These are phyloP conservation scores for Volutella citrinella DNA, from an alignment of 2,329 filamentous ascomycete species.

Conservation along the genomic window DNA sequence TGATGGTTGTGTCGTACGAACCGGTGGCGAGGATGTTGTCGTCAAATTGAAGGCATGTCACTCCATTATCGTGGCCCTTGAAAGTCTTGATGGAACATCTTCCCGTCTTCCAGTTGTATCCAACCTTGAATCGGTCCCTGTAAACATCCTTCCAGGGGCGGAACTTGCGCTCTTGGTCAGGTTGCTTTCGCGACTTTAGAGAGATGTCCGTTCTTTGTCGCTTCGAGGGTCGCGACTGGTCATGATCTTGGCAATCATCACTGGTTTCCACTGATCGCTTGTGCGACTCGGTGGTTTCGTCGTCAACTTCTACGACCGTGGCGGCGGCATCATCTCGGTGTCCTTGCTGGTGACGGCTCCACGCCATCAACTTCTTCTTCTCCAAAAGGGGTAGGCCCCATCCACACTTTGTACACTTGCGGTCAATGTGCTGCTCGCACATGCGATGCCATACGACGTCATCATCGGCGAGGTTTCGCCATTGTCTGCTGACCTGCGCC, in stretches of 20 bases:
- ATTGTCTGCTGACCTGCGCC: constrained; percentile 85
- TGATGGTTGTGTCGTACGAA: constrained; percentile 92
- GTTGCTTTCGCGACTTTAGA: constrained; percentile 29
- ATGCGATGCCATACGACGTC: constrained; percentile 96
- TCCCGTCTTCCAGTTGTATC: constrained; percentile 96
- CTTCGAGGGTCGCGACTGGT: constrained; percentile 27
- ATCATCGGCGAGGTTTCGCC: constrained; percentile 89
- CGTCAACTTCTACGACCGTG: constrained; percentile 20
- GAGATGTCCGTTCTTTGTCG: constrained; percentile 27
- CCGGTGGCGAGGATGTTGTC: constrained; percentile 90
- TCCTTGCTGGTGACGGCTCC: constrained; percentile 80
- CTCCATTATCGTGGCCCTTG: constrained; percentile 79
- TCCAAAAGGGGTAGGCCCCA: constrained; percentile 92
- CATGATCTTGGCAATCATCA: constrained; percentile 25
- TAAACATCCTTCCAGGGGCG: constrained; percentile 96
- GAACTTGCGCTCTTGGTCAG: constrained; percentile 46
- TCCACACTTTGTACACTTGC: constrained; percentile 91
- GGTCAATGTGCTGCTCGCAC: constrained; percentile 95
- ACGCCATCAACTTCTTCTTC: constrained; percentile 79
- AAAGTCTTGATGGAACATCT: constrained; percentile 82
- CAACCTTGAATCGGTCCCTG: constrained; percentile 90
- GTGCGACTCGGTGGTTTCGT: constrained; percentile 26
- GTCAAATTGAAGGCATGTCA: constrained; percentile 59
- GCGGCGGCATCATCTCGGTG: constrained; percentile 32
- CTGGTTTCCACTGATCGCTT: constrained; percentile 31